Evolutionary conservation across 345 rosid genomes (phyloP).

Genomic region (Pugionium cornutum): DNA sequence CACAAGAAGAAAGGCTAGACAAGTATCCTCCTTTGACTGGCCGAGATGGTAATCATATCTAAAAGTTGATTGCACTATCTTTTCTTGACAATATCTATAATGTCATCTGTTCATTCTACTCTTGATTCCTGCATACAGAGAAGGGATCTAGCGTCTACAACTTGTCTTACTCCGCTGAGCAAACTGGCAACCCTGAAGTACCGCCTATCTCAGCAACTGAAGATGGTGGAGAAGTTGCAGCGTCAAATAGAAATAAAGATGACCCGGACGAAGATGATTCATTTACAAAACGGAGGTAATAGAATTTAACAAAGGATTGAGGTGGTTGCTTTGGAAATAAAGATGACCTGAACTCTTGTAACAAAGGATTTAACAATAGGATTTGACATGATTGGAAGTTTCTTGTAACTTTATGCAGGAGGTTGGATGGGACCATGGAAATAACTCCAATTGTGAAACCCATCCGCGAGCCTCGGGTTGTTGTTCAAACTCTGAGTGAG

Average conservation of each 20-base stretch:
- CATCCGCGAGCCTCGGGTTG: slow-evolving; percentile 95
- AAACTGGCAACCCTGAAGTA: slow-evolving; percentile 54
- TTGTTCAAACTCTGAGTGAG: slow-evolving; percentile 96
- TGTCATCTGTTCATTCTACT: slow-evolving; percentile 25
- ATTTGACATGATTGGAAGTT: slow-evolving; percentile 24
- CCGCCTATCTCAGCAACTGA: slow-evolving; percentile 58
- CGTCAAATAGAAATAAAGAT: slow-evolving; percentile 35
- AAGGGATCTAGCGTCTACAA: slow-evolving; percentile 57
- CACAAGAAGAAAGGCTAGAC: slow-evolving; percentile 75
- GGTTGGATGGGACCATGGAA: slow-evolving; percentile 74
- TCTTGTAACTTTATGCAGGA: slow-evolving; percentile 54
- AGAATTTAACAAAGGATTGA: slow-evolving; percentile 21
- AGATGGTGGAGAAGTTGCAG: slow-evolving; percentile 54
- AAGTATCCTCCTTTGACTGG: slow-evolving; percentile 48
- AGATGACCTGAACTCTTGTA: too few species aligned
- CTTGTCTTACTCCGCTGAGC: slow-evolving; percentile 48
- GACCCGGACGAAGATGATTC: slow-evolving; percentile 82
- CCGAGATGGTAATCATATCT: slow-evolving; percentile 60
- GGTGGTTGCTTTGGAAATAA: slow-evolving; percentile 14
- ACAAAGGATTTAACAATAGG: neutral
- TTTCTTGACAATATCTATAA: neutral
- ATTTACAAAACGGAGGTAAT: slow-evolving; percentile 79
- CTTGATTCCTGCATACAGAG: slow-evolving; percentile 45
- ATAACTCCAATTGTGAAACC: slow-evolving; percentile 92
- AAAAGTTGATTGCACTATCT: slow-evolving; percentile 15